Conservation (phyloP, 345 rosid genomes). For the Gossypium arboreum region DNA sequence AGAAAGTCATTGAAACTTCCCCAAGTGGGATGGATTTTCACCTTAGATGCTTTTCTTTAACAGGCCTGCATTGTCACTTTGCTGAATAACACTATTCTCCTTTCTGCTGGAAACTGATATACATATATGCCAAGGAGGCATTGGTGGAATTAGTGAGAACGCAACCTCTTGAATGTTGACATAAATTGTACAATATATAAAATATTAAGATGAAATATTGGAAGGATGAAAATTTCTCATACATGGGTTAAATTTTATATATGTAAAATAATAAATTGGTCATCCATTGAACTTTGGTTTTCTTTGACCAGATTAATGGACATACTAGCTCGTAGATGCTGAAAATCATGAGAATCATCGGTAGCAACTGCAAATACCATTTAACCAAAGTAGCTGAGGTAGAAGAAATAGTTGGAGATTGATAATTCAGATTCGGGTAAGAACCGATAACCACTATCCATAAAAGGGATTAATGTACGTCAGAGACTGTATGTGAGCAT, state of each 20-base stretch:
- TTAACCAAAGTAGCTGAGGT: too few species aligned
- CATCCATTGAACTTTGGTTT: not conserved
- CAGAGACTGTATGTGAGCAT: not conserved
- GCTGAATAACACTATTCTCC: not conserved
- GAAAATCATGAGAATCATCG: too few species aligned
- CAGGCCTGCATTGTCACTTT: constrained; percentile 1
- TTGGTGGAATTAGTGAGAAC: not conserved
- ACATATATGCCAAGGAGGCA: not conserved
- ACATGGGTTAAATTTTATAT: too few species aligned
- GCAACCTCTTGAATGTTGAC: not conserved
- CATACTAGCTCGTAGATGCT: not conserved
- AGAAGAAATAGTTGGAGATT: not conserved
- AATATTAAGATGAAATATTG: not conserved
- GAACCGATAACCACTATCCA: not conserved
- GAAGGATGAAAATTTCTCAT: not conserved
- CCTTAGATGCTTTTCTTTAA: not conserved
- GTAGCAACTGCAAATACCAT: too few species aligned
- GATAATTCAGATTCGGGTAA: not conserved
- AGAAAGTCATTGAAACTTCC: not conserved
- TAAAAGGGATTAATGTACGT: constrained; percentile 20
- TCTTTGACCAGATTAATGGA: too few species aligned
- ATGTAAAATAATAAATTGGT: not conserved
- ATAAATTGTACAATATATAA: not conserved
- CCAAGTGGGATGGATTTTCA: not conserved
- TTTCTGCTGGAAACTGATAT: not conserved